Evolutionary conservation across 345 rosid genomes (phyloP).

Genomic region (Rhizophora mangle): DNA sequence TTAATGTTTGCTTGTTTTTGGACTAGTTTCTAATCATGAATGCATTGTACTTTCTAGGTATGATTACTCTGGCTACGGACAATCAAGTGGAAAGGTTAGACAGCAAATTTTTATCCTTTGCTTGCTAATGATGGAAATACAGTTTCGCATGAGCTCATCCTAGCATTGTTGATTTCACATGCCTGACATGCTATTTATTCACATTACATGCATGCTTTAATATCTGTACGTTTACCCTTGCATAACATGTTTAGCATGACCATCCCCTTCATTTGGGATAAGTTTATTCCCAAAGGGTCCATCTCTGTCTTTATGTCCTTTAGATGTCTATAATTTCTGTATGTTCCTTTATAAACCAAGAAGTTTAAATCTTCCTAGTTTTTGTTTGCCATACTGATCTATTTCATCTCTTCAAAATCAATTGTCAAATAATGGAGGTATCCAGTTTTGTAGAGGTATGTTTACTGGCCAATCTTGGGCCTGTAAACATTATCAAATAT

Average conservation of each 20-base stretch:
- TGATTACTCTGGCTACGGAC: slow-evolving; percentile 97
- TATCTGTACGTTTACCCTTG: neutral
- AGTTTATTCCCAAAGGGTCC: no score
- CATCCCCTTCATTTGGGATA: no score
- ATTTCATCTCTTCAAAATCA: neutral
- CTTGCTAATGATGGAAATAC: slow-evolving; percentile 11
- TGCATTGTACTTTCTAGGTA: slow-evolving; percentile 46
- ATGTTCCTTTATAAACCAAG: no score
- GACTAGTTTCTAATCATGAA: slow-evolving; percentile 16
- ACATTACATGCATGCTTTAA: neutral
- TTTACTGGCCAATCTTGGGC: no score
- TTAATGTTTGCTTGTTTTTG: neutral
- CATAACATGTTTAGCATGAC: no score
- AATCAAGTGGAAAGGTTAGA: slow-evolving; percentile 85
- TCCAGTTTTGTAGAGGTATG: no score
- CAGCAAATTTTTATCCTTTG: slow-evolving; percentile 11
- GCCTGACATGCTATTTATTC: neutral
- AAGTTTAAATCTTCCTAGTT: neutral
- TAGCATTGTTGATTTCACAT: neutral
- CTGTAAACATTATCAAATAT: no score
- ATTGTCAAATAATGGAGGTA: no score
- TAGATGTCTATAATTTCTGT: no score
- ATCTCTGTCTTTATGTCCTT: no score
- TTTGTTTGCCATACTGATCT: neutral
- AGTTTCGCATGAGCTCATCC: slow-evolving; percentile 1